These are phyloP conservation scores for Botrytis medusae DNA, from an alignment of 2,329 filamentous ascomycete genomes.

Conservation along the genomic window DNA sequence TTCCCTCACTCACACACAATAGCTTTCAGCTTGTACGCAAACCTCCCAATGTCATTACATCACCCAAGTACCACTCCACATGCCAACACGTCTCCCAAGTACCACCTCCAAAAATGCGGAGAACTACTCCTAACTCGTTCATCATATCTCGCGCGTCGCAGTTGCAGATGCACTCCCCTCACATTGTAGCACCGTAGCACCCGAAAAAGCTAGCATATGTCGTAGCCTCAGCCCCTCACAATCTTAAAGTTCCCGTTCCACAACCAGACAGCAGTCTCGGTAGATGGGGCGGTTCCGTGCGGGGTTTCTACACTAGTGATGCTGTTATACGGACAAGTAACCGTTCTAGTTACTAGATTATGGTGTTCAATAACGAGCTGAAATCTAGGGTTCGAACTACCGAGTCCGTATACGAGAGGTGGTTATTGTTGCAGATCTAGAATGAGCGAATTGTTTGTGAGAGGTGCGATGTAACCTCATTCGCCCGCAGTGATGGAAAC, in stretches of 20 bases:
- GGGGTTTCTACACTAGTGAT: not conserved
- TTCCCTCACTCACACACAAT: not conserved
- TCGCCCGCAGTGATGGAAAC: not conserved
- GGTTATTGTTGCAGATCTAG: not conserved
- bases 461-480: not conserved
- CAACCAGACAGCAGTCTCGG: not conserved
- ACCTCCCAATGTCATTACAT: not conserved
- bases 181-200: too few species aligned
- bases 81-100: not conserved
- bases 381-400: not conserved
- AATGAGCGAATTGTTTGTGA: too few species aligned
- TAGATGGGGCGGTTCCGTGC: not conserved
- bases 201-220: not conserved
- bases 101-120: not conserved
- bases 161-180: not conserved
- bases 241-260: not conserved
- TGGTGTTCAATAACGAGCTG: not conserved
- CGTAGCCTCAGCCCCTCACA: accelerated
- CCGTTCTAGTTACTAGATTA: not conserved
- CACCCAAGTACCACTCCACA: not conserved
- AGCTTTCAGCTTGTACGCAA: not conserved
- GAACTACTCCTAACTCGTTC: not conserved
- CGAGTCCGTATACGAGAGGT: not conserved
- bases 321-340: too few species aligned
- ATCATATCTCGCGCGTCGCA: not conserved